phyloP scores from a whole-genome alignment of 106 monocot species.

The Narthecium ossifragum region DNA sequence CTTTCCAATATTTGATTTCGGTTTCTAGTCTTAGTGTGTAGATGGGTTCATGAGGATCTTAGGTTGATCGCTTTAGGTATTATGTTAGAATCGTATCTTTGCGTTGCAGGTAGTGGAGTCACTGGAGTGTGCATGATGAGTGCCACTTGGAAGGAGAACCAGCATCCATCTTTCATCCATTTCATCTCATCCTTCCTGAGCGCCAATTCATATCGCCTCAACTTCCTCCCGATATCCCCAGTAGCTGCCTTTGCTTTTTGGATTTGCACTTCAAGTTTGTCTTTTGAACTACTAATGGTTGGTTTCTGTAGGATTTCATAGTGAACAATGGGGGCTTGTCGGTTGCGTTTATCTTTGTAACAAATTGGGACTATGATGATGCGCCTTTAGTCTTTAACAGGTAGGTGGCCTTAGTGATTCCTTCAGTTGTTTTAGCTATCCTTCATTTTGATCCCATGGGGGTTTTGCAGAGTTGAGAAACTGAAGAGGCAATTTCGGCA shows the following conservation, averaged over 20 bases:
- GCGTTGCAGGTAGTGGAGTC: constrained; percentile 52
- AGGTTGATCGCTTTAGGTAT: background rate
- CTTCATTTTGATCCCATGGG: background rate
- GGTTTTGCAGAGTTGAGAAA: constrained; percentile 46
- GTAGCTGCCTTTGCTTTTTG: constrained; percentile 25
- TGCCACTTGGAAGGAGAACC: constrained; percentile 69
- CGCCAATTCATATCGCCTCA: constrained; percentile 84
- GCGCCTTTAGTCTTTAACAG: constrained; percentile 48
- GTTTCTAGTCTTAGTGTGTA: too few species aligned
- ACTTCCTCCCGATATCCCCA: constrained; percentile 73
- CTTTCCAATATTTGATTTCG: background rate
- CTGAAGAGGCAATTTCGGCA: constrained; percentile 74
- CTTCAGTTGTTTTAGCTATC: background rate
- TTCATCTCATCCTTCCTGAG: constrained; percentile 74
- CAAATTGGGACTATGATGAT: constrained; percentile 53
- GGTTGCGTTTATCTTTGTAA: constrained; percentile 82
- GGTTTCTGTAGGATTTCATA: constrained; percentile 77
- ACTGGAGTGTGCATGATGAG: constrained; percentile 93
- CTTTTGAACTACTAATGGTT: background rate
- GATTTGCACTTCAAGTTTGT: background rate
- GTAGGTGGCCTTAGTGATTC: constrained; percentile 13
- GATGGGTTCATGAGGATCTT: background rate
- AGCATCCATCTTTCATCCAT: constrained; percentile 66
- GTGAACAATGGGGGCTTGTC: constrained; percentile 92
- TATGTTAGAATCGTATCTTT: background rate